Conservation (phyloP, 2,329 filamentous ascomycete genomes). For the Fusarium pilosicola region DNA sequence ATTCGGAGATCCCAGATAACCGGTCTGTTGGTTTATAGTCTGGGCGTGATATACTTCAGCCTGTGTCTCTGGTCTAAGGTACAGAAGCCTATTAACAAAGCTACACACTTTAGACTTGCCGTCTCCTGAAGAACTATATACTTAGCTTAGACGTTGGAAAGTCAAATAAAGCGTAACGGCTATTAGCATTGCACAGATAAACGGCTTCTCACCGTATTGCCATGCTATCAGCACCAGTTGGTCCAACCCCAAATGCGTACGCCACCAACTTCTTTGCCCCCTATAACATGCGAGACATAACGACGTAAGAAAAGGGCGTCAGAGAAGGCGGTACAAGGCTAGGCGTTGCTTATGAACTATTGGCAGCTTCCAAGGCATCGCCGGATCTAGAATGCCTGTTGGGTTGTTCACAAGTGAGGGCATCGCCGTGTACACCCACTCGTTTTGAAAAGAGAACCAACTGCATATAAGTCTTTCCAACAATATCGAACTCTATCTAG, state of each 20-base stretch:
- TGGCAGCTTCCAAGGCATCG: neutral
- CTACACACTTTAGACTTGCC: neutral
- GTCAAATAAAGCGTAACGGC: neutral
- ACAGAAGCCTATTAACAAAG: neutral
- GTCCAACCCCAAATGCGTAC: neutral
- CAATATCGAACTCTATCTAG: neutral
- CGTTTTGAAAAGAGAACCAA: neutral
- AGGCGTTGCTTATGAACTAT: no score
- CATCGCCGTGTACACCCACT: conserved; percentile 5
- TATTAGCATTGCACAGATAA: neutral
- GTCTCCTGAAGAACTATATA: neutral
- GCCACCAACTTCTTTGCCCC: conserved; percentile 8
- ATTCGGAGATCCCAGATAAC: neutral
- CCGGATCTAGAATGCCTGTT: neutral
- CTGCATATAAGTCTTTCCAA: neutral
- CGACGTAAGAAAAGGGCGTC: neutral
- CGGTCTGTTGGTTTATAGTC: neutral
- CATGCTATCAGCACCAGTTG: neutral
- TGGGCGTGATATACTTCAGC: neutral
- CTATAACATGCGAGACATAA: neutral
- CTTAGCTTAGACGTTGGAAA: neutral
- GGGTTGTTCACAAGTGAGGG: neutral
- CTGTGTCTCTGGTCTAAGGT: neutral
- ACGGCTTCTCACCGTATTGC: neutral
- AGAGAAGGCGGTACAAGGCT: neutral